A percentile compares a stretch with the other conserved stretches of the same genome.
phyloP scores from a whole-genome alignment of 306 rosid species.

The Dalbergia cultrata region DNA sequence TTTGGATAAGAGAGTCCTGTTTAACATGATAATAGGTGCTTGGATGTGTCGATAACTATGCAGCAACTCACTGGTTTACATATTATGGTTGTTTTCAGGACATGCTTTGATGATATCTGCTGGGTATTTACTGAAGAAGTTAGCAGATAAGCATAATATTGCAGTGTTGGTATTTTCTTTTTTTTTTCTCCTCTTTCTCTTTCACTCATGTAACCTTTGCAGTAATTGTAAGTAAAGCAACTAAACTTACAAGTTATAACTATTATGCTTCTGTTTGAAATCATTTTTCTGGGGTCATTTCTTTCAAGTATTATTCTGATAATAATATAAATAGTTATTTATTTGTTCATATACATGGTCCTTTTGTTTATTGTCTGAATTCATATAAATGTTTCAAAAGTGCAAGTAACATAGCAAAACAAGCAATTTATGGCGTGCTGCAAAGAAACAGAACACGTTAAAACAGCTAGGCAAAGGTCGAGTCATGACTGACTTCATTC shows the following conservation, averaged over 20 bases:
- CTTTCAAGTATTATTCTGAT: background rate
- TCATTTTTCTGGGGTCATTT: background rate
- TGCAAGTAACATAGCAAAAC: background rate
- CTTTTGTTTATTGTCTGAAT: background rate
- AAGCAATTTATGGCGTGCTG: background rate
- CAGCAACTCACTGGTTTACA: conserved; percentile 39
- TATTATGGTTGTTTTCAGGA: conserved; percentile 63
- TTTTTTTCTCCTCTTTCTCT: conserved; percentile 14
- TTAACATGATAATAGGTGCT: conserved; percentile 19
- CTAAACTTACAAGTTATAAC: background rate
- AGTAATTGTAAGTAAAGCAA: conserved; percentile 20
- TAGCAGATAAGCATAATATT: conserved; percentile 83
- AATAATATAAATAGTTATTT: conserved; percentile 19
- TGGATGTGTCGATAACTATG: background rate
- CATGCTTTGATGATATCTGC: conserved; percentile 87
- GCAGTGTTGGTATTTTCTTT: conserved; percentile 71
- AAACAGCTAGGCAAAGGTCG: conserved; percentile 1
- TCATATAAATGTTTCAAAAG: conserved; percentile 13
- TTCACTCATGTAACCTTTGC: conserved; percentile 36
- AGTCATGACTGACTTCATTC: conserved; percentile 13
- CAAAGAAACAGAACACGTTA: background rate
- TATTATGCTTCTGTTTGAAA: background rate
- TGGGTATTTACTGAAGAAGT: conserved; percentile 79
- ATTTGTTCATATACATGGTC: background rate
- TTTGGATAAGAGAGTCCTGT: conserved; percentile 7